These are phyloP conservation scores for Apiospora marii DNA, from an alignment of 2,329 filamentous ascomycete genomes.

Conservation along the genomic window DNA sequence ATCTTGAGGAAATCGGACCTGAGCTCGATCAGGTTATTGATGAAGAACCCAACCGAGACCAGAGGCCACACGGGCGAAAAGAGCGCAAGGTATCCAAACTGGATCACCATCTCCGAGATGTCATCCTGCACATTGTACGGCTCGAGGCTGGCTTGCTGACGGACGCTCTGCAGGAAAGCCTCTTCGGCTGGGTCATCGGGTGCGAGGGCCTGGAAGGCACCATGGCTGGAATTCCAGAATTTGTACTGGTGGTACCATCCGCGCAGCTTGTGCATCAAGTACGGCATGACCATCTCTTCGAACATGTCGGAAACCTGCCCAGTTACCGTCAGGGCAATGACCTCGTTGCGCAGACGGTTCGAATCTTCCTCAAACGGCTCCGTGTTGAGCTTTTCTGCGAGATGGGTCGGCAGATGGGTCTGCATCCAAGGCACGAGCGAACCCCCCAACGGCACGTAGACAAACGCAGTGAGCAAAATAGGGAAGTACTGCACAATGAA, in stretches of 20 bases:
- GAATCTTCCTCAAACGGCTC: slow-evolving; percentile 70
- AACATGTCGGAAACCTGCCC: slow-evolving; percentile 75
- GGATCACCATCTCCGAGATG: slow-evolving; percentile 75
- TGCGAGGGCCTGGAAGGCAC: slow-evolving; percentile 54
- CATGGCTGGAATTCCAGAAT: slow-evolving; percentile 40
- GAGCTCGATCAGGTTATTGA: slow-evolving; percentile 82
- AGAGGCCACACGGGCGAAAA: slow-evolving; percentile 81
- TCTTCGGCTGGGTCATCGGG: slow-evolving; percentile 70
- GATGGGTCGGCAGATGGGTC: slow-evolving; percentile 61
- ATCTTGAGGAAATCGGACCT: slow-evolving; percentile 82
- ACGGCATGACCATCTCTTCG: slow-evolving; percentile 76
- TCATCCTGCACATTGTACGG: slow-evolving; percentile 78
- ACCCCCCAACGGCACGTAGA: slow-evolving; percentile 79
- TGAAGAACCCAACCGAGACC: slow-evolving; percentile 73
- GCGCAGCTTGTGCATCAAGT: slow-evolving; percentile 66
- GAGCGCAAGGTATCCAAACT: slow-evolving; percentile 77
- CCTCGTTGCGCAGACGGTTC: slow-evolving; percentile 71
- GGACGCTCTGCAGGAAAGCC: slow-evolving; percentile 68
- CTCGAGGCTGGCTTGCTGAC: slow-evolving; percentile 71
- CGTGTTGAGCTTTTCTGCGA: slow-evolving; percentile 60
- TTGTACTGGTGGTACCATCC: slow-evolving; percentile 54
- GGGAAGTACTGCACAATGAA: slow-evolving; percentile 84
- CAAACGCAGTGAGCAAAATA: slow-evolving; percentile 78
- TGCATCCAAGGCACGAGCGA: slow-evolving; percentile 73
- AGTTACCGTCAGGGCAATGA: slow-evolving; percentile 78